Evolutionary conservation across 2,329 filamentous ascomycete genomes (phyloP).

Genomic region (Leptosphaerulina australis): DNA sequence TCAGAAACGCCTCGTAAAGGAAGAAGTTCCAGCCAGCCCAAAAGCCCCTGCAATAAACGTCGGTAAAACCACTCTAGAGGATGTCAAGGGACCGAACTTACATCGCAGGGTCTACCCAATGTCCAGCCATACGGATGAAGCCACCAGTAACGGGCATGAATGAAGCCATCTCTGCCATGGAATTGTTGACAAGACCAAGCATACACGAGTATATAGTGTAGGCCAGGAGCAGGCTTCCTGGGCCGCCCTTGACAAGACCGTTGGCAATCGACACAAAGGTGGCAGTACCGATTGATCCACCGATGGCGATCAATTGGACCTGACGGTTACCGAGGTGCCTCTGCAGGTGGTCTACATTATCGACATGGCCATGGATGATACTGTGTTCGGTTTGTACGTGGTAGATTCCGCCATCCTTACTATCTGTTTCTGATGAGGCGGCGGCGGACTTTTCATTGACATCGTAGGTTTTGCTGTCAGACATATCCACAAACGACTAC

Average conservation of each 20-base stretch:
- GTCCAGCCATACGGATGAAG: constrained; percentile 66
- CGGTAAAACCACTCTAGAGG: neutral
- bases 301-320: constrained; percentile 43
- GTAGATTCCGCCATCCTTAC: constrained; percentile 18
- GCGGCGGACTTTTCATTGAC: constrained; percentile 18
- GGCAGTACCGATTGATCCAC: constrained; percentile 44
- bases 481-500: constrained; percentile 8
- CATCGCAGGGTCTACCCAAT: constrained; percentile 62
- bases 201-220: constrained; percentile 61
- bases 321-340: constrained; percentile 54
- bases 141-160: constrained; percentile 66
- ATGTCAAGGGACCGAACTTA: constrained; percentile 53
- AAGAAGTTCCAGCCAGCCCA: constrained; percentile 57
- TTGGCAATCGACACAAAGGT: constrained; percentile 65
- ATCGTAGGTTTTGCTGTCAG: constrained; percentile 18
- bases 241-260: constrained; percentile 56
- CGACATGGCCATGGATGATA: constrained; percentile 13
- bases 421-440: neutral
- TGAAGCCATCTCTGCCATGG: constrained; percentile 66
- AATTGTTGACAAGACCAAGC: constrained; percentile 66
- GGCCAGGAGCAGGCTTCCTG: constrained; percentile 61
- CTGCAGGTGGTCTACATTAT: constrained; percentile 35
- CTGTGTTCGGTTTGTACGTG: constrained; percentile 13
- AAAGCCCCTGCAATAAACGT: constrained; percentile 52
- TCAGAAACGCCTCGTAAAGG: constrained; percentile 54